Base-by-base conservation (phyloP, 1,284 basidiomycete genomes). In the Anthracocystis panici-leucophaei region DNA sequence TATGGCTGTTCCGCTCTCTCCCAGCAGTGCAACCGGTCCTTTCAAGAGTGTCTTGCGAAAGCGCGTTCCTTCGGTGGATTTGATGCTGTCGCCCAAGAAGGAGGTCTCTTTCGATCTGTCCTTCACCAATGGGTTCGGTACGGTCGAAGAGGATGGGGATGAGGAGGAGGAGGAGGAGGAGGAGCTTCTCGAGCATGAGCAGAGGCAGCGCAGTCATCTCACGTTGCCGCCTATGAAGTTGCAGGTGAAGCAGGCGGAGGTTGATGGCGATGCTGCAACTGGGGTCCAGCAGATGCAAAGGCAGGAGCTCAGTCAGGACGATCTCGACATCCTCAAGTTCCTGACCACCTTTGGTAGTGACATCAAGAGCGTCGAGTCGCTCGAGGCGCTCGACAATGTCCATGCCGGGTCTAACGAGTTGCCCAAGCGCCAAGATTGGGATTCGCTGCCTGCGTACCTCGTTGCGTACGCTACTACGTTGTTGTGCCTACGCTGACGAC, bases 291-390 rank as follows among this genome's bases (percentile, higher is more conserved):
- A n/a, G 5, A 29, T 23, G 33, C 42, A 49, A 11, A 49, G 21
- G 31, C 10, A 35, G 10, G 35, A 25, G 14, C 40, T 51, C 14
- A 40, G 51, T 21, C 61, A 58, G 45, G 74, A 78, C 27, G 76
- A 80, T 44, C 38, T 64, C 16, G 70, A 80, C 44, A 70, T 80
- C 20, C 8, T 58, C 33, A 44, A 45, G 8, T 80, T 77, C 69
- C 64, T 80, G 12, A 50, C 61, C 2, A 40, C 63, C 16, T 80
- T 78, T 20, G 78, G 77, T 25, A 56, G 64, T n/a, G 48, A 75
- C 18, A 25, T 79, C 10, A 33, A 62, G 31, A 54, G 44, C n/a
- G 68, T 77, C 38, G 57, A 69, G 29, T 70, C 75, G 57, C 51
- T 60, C n/a, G 77, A 65, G 49, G 25, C 67, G 55, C 57, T 75